phyloP scores from a whole-genome alignment of 768 basidiomycete species.

The Pleurotus platypus region DNA sequence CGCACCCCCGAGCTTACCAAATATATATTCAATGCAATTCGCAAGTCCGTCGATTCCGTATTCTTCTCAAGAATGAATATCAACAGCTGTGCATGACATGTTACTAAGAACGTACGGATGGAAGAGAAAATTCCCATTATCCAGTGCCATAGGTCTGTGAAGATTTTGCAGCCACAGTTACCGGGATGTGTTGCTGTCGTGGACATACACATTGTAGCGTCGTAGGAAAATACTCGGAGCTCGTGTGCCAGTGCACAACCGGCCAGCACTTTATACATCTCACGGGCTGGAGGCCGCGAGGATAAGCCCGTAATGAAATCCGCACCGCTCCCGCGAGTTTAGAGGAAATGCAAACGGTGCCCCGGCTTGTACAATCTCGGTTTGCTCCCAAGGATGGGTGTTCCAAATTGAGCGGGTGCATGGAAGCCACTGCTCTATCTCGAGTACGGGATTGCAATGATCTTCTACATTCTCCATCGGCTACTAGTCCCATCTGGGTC shows the following conservation, averaged over 20 bases:
- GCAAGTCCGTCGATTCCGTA: constrained; percentile 3
- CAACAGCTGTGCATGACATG: neutral
- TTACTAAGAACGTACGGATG: neutral
- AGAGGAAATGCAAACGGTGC: too few relatives aligned
- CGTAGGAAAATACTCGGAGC: neutral
- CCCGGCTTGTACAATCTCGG: too few relatives aligned
- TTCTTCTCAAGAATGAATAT: neutral
- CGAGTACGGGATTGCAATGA: too few relatives aligned
- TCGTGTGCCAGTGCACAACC: too few relatives aligned
- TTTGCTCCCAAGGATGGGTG: too few relatives aligned
- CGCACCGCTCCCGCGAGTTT: too few relatives aligned
- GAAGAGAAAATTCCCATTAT: constrained; percentile 2
- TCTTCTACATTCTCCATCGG: too few relatives aligned
- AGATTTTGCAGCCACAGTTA: constrained; percentile 2
- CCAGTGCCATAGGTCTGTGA: constrained; percentile 4
- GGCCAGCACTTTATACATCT: neutral
- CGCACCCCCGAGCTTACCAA: neutral
- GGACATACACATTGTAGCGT: neutral
- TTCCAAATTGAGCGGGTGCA: too few relatives aligned
- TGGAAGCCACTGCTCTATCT: too few relatives aligned
- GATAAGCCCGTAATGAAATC: neutral
- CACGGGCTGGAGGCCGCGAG: neutral
- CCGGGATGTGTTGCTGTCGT: neutral
- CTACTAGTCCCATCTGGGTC: too few relatives aligned
- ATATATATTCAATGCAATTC: neutral